Base-by-base conservation (phyloP, 768 basidiomycete species). In the Russula vinacea region DNA sequence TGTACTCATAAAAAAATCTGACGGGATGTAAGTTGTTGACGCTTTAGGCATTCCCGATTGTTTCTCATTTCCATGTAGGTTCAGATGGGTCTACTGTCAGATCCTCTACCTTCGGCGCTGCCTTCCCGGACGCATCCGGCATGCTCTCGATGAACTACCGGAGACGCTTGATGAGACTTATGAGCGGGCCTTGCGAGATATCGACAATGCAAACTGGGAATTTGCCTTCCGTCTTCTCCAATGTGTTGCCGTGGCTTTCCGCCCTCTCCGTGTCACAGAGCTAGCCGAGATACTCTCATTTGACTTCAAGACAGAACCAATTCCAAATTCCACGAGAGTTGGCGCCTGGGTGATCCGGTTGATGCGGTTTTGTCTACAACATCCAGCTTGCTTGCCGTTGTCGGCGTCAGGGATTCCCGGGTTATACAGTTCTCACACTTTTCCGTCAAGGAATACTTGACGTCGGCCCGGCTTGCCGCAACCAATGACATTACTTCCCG, bases 401-500 rank as follows among this genome's bases (percentile, higher is more conserved):
- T 57, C 9, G 16, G 32, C 10, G 5, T 19, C 42, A 0, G 6
- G 19, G 42, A 17, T 17, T 19, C 16, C 19, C 19, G 17, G 8
- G 56, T 57, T 4, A 22, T 57, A 2, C 42, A 57, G 45, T 57
- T 59, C 10, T 49, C 58, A 6, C 58, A 59, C 19, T 59, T 39
- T 39, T 59, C 58, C 1, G 58, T 60, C n/a, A 58, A 58, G 37
- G 57, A 47, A 3, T 58, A 16, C 56, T 24, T 58, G 45, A 58
- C 22, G n/a, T 58, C 57, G 2, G 4, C 45, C 33, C 57, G 57
- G 11, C 57, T 58, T 24, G 57, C 57, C n/a, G 29, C 24, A 16
- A 22, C 32, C 16, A 35, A n/a, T 4, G 45, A 58, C 32, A 16
- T 8, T 24, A 35, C 24, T 7, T n/a, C 3, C 26, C 10, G 37